Evolutionary conservation across 176 grass and related monocot species (phyloP).

Genomic region (Rhynchospora pubera): DNA sequence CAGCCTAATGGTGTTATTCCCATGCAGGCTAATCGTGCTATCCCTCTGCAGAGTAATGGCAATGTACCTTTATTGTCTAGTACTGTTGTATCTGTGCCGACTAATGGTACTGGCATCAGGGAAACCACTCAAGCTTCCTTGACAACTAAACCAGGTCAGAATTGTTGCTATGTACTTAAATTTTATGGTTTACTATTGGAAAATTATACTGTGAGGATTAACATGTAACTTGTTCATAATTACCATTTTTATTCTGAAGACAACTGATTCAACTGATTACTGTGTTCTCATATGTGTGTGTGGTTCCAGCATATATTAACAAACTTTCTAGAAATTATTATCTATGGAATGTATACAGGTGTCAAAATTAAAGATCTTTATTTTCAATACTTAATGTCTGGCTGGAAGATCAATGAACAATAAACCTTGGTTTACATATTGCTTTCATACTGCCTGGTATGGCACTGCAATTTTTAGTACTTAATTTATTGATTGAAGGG

Average conservation of each 20-base stretch:
- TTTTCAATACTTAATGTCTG: neutral
- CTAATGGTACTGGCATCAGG: neutral
- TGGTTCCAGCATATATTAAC: neutral
- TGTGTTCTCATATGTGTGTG: neutral
- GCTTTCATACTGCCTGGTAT: neutral
- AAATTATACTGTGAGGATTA: slow-evolving; percentile 11
- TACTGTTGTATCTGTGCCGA: slow-evolving; percentile 12
- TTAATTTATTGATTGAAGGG: slow-evolving; percentile 26
- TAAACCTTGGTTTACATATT: neutral
- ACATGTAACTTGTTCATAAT: slow-evolving; percentile 14
- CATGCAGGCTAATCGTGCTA: slow-evolving; percentile 13
- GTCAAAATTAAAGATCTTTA: neutral
- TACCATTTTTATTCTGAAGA: neutral
- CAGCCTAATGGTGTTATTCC: slow-evolving; percentile 17
- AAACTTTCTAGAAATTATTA: too few relatives aligned
- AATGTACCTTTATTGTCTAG: slow-evolving; percentile 1
- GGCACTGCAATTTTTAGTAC: neutral
- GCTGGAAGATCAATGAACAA: neutral
- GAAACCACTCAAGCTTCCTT: slow-evolving; percentile 13
- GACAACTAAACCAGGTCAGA: slow-evolving; percentile 33
- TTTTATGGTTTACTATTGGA: neutral
- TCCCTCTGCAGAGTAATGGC: slow-evolving; percentile 17
- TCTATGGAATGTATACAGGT: neutral
- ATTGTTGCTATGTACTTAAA: neutral
- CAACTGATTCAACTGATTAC: too few relatives aligned